Evolutionary conservation across 2,329 filamentous ascomycete species (phyloP).

Genomic region (Thermothelomyces thermophilus): DNA sequence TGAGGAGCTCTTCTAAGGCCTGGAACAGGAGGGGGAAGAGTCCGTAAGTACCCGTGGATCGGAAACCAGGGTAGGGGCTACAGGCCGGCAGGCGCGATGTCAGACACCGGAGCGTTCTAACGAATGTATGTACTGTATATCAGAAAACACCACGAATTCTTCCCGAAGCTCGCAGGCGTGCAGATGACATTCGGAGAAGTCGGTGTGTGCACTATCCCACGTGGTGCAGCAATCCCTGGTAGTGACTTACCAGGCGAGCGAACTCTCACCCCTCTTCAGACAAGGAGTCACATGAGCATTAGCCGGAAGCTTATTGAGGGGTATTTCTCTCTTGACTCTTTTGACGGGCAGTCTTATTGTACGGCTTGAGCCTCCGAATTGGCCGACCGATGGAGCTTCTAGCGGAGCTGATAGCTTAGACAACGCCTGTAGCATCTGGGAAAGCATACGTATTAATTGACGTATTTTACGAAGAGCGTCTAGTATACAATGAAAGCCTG

Average conservation of each 20-base stretch:
- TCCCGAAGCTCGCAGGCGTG: not conserved
- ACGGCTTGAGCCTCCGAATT: too few species aligned
- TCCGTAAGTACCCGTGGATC: slow-evolving; percentile 10
- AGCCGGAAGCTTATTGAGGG: not conserved
- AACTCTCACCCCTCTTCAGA: not conserved
- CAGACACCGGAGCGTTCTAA: too few species aligned
- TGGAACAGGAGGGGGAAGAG: not conserved
- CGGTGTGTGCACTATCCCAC: slow-evolving; percentile 7
- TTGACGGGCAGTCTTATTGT: too few species aligned
- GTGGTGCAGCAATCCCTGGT: not conserved
- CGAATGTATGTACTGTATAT: not conserved
- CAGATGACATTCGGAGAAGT: not conserved
- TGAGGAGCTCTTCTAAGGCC: not conserved
- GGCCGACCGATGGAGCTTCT: too few species aligned
- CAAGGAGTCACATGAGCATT: not conserved
- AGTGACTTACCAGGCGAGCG: not conserved
- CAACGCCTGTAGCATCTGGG: too few species aligned
- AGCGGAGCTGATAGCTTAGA: too few species aligned
- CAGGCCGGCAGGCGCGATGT: not conserved
- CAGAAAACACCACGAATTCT: slow-evolving; percentile 1
- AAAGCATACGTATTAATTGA: too few species aligned
- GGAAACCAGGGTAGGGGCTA: not conserved
- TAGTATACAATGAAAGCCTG: too few species aligned
- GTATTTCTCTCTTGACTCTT: too few species aligned
- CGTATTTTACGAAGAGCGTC: too few species aligned